Evolutionary conservation across 306 rosid species (phyloP).

Genomic region (Cucumis sativus): DNA sequence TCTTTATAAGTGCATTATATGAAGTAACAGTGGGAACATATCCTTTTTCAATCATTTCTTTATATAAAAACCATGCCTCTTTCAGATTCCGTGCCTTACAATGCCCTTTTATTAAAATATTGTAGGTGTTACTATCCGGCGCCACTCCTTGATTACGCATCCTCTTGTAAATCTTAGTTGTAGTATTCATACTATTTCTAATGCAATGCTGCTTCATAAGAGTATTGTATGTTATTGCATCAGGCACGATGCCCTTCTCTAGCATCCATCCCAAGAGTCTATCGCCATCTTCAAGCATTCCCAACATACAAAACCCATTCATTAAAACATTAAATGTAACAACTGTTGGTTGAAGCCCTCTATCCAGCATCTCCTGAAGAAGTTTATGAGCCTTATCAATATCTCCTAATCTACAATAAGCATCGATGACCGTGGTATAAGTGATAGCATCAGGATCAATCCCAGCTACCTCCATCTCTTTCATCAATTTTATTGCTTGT

Average conservation of each 20-base stretch:
- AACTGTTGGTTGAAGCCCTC: constrained; percentile 66
- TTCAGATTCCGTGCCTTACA: constrained; percentile 80
- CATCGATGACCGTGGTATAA: constrained; percentile 82
- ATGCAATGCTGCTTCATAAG: constrained; percentile 79
- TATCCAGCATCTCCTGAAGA: constrained; percentile 50
- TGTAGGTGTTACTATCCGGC: constrained; percentile 61
- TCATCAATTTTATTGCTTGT: constrained; percentile 51
- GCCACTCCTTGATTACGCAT: constrained; percentile 55
- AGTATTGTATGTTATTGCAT: constrained; percentile 66
- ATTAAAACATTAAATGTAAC: constrained; percentile 85
- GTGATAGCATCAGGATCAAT: constrained; percentile 61
- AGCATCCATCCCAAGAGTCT: constrained; percentile 74
- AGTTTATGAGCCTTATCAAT: constrained; percentile 59
- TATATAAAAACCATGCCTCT: constrained; percentile 63
- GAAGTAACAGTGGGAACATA: constrained; percentile 43
- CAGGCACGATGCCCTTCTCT: constrained; percentile 57
- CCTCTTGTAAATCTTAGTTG: constrained; percentile 43
- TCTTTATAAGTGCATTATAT: constrained; percentile 54
- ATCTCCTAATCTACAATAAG: constrained; percentile 64
- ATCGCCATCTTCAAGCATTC: constrained; percentile 77
- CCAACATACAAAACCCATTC: constrained; percentile 78
- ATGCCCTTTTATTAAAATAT: constrained; percentile 74
- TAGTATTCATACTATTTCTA: constrained; percentile 50
- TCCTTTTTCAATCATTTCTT: constrained; percentile 60
- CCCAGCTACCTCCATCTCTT: constrained; percentile 69